Evolutionary conservation across 441 rosid species (phyloP).

Genomic region (Erodium texanum): DNA sequence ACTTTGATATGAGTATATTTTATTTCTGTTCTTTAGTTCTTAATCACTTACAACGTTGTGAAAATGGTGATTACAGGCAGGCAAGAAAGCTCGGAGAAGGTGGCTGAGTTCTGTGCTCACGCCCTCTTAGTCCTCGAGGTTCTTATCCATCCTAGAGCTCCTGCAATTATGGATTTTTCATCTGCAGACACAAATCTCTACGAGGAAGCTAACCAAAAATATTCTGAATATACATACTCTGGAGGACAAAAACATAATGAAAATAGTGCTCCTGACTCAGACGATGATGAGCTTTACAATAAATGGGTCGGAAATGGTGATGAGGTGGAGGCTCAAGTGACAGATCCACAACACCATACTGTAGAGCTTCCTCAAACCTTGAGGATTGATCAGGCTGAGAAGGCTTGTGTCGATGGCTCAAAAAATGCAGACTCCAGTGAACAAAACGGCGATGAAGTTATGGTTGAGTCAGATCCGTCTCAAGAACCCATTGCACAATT

Average conservation of each 20-base stretch:
- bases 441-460: conserved; percentile 19
- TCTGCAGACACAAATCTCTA: conserved; percentile 18
- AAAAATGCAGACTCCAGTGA: conserved; percentile 15
- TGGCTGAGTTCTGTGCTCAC: conserved; percentile 54
- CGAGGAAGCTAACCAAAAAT: conserved; percentile 20
- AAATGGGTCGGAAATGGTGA: conserved; percentile 34
- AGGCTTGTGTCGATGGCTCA: conserved; percentile 14
- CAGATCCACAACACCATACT: conserved; percentile 15
- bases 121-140: conserved; percentile 73
- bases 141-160: conserved; percentile 74
- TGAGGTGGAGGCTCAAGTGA: conserved; percentile 21
- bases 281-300: conserved; percentile 34
- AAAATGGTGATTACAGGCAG: conserved; percentile 39
- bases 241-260: conserved; percentile 24
- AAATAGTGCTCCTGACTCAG: conserved; percentile 22
- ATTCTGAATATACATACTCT: conserved; percentile 20
- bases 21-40: conserved; percentile 9
- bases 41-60: background rate
- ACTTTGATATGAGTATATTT: too few relatives aligned
- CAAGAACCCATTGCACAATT: conserved; percentile 21
- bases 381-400: conserved; percentile 24
- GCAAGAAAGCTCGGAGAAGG: conserved; percentile 41
- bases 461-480: conserved; percentile 21
- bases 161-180: conserved; percentile 41
- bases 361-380: conserved; percentile 17